Evolutionary conservation across 306 rosid genomes (phyloP).

Genomic region (Castanospermum australe): DNA sequence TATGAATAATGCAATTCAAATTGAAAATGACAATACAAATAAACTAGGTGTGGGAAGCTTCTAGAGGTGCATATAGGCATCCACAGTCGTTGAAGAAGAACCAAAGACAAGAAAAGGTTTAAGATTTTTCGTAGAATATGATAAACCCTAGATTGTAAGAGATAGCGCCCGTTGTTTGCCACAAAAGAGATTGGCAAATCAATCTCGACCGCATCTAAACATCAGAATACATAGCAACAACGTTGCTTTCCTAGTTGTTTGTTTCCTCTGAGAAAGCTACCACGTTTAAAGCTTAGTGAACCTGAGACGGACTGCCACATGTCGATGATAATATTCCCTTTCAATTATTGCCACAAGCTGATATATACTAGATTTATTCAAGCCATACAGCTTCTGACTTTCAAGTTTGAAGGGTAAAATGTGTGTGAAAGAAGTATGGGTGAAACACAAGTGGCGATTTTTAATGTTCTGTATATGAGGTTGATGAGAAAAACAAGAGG

Average conservation of each 20-base stretch:
- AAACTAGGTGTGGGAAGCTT: neutral
- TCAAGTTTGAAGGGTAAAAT: neutral
- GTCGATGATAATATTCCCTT: neutral
- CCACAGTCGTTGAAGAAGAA: neutral
- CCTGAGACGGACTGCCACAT: slow-evolving; percentile 1
- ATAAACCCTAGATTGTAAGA: neutral
- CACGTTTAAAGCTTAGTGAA: neutral
- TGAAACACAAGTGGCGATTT: neutral
- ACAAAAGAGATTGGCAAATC: neutral
- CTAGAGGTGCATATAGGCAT: neutral
- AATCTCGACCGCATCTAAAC: neutral
- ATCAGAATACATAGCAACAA: neutral
- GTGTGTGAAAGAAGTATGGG: neutral
- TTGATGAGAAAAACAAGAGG: slow-evolving; percentile 4
- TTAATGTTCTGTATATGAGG: neutral
- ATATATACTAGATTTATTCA: neutral
- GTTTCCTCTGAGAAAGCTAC: neutral
- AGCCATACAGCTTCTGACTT: neutral
- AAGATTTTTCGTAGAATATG: neutral
- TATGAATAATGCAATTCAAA: no score
- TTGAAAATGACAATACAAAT: no score
- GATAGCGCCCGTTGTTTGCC: neutral
- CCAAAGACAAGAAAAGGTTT: neutral
- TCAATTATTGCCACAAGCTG: neutral
- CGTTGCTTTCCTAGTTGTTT: neutral